Conservation (phyloP, 345 rosid species). For the Ceriops decandra region DNA sequence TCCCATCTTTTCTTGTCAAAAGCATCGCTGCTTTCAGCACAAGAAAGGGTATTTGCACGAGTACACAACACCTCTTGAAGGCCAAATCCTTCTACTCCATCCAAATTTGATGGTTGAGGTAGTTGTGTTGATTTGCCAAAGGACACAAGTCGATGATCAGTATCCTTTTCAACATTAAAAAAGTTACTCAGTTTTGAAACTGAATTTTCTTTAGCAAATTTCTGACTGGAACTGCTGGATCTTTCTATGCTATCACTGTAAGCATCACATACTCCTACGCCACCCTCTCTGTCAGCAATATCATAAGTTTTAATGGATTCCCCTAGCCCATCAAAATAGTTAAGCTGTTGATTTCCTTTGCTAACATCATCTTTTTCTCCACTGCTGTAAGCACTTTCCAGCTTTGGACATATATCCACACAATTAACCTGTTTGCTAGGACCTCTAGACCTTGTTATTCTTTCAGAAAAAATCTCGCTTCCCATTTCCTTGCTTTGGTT, state of each 20-base stretch:
- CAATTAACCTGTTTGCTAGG: slow-evolving; percentile 23
- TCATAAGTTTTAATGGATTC: slow-evolving; percentile 12
- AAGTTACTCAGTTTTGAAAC: background rate
- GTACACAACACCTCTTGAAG: slow-evolving; percentile 14
- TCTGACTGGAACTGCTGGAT: slow-evolving; percentile 3
- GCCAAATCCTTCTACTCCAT: slow-evolving; percentile 9
- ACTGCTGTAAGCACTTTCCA: slow-evolving; percentile 15
- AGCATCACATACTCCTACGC: slow-evolving; percentile 14
- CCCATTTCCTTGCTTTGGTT: slow-evolving; percentile 24
- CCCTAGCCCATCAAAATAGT: slow-evolving; percentile 1
- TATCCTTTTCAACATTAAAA: background rate
- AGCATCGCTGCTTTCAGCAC: slow-evolving; percentile 5
- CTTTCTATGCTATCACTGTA: slow-evolving; percentile 9
- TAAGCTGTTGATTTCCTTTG: slow-evolving; percentile 13
- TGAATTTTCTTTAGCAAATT: background rate
- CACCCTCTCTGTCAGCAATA: slow-evolving; percentile 5
- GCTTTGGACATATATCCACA: slow-evolving; percentile 15
- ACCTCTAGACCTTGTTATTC: slow-evolving; percentile 37
- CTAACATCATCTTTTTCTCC: slow-evolving; percentile 9
- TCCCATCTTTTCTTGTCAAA: slow-evolving; percentile 17
- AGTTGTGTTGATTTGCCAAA: slow-evolving; percentile 8
- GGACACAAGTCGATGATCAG: slow-evolving; percentile 1
- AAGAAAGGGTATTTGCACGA: slow-evolving; percentile 16
- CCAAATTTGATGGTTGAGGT: slow-evolving; percentile 2
- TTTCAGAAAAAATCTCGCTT: slow-evolving; percentile 15